A percentile compares a stretch with the other conserved stretches of the same genome.
Conservation (phyloP, 1,139 yeast genomes). For the Candida sp. region DNA sequence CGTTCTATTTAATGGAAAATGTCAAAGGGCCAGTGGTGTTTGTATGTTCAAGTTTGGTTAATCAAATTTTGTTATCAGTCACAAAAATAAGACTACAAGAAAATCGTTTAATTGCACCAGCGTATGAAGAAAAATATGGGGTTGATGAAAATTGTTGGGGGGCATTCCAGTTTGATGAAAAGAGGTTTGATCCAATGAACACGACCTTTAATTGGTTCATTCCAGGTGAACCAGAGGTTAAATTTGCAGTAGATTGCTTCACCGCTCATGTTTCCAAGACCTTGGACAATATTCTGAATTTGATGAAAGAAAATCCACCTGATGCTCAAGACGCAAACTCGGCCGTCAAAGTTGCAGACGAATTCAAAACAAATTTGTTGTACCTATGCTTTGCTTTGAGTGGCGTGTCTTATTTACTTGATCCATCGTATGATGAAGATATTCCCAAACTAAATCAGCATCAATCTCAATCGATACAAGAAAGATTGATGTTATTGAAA, state of each 20-base stretch:
- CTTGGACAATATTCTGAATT: constrained; percentile 36
- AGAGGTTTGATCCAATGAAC: constrained; percentile 37
- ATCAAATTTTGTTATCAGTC: constrained; percentile 63
- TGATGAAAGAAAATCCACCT: constrained; percentile 27
- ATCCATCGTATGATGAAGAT: constrained; percentile 56
- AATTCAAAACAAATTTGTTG: constrained; percentile 52
- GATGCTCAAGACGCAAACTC: constrained; percentile 15
- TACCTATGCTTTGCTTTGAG: constrained; percentile 61
- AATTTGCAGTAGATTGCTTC: constrained; percentile 60
- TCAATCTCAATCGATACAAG: constrained; percentile 32
- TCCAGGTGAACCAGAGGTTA: constrained; percentile 57
- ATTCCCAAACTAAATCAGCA: constrained; percentile 35
- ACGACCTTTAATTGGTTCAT: constrained; percentile 70
- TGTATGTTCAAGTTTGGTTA: constrained; percentile 51
- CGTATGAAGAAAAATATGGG: constrained; percentile 24
- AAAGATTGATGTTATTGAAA: constrained; percentile 28
- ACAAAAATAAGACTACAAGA: constrained; percentile 60
- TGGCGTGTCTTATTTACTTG: constrained; percentile 75
- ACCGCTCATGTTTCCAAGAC: constrained; percentile 45
- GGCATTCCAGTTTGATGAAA: constrained; percentile 54
- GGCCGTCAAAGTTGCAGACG: constrained; percentile 37
- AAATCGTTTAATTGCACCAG: constrained; percentile 48
- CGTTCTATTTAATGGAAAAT: constrained; percentile 50
- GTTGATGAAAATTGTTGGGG: constrained; percentile 68
- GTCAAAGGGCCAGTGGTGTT: constrained; percentile 63